Evolutionary conservation across 2,329 filamentous ascomycete species (phyloP).

Genomic region (Sporothrix phasma): DNA sequence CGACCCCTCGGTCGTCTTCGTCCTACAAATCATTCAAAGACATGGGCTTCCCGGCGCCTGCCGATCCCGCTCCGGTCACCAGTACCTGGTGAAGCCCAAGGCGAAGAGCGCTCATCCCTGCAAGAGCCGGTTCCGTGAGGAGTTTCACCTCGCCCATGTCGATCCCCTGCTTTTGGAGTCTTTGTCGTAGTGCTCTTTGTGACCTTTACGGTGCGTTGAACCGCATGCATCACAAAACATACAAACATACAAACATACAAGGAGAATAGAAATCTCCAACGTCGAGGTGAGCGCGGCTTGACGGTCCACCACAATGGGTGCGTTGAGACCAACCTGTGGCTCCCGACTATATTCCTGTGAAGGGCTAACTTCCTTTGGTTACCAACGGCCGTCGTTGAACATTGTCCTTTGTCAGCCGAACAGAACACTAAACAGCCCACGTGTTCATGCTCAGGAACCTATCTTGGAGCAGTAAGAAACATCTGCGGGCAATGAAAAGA

Average conservation of each 20-base stretch:
- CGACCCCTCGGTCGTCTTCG: background rate
- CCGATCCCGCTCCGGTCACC: background rate
- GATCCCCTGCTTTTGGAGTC: background rate
- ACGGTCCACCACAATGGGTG: background rate
- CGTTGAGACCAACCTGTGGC: background rate
- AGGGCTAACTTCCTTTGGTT: background rate
- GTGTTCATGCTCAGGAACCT: background rate
- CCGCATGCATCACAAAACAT: background rate
- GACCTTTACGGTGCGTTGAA: no score
- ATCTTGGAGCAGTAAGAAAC: background rate
- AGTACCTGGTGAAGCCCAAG: background rate
- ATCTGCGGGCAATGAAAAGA: background rate
- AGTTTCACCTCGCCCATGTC: background rate
- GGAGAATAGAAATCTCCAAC: background rate
- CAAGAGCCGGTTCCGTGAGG: constrained; percentile 1
- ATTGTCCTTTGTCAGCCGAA: background rate
- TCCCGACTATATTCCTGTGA: background rate
- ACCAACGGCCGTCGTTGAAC: no score
- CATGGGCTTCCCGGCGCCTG: background rate
- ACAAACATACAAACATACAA: background rate
- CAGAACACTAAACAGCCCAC: background rate
- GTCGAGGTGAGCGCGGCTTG: background rate
- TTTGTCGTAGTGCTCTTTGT: no score
- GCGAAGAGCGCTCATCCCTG: background rate
- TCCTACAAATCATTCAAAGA: background rate